These are phyloP conservation scores for Quaeritorhiza haematococci DNA, from an alignment of 371 early-diverging fungal species.

Conservation along the genomic window DNA sequence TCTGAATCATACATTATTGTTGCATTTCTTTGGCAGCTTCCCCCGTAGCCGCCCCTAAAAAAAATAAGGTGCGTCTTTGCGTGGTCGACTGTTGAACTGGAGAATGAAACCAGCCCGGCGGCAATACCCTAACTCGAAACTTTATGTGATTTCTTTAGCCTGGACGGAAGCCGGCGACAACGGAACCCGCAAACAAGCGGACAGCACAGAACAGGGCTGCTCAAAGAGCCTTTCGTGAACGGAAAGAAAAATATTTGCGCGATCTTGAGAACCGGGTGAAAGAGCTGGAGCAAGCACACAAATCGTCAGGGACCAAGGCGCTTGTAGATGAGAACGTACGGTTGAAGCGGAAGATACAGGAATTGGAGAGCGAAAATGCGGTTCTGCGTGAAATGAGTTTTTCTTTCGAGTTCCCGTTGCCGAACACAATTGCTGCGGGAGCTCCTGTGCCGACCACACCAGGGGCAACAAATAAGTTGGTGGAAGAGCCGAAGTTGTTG, in stretches of 20 bases:
- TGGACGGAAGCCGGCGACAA: conserved; percentile 65
- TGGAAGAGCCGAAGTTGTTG: not conserved
- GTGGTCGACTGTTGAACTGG: no score
- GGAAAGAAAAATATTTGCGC: conserved; percentile 33
- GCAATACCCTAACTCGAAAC: no score
- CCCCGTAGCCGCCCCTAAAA: no score
- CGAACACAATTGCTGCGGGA: no score
- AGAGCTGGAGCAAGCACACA: conserved; percentile 21
- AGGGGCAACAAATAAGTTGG: not conserved
- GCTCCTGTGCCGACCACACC: no score
- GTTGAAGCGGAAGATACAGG: conserved; percentile 16
- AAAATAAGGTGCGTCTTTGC: no score
- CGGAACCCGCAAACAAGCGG: conserved; percentile 43
- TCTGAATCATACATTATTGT: no score
- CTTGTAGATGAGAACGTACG: conserved; percentile 23
- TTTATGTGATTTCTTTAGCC: no score
- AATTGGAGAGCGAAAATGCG: conserved; percentile 30
- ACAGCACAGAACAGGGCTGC: conserved; percentile 41
- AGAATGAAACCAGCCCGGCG: no score
- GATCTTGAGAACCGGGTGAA: conserved; percentile 31
- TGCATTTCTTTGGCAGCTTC: no score
- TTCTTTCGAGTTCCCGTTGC: conserved; percentile 30
- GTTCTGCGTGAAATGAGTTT: conserved; percentile 30
- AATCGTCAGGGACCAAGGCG: conserved; percentile 2
- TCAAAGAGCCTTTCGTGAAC: conserved; percentile 35